Evolutionary conservation across 1,284 basidiomycete genomes (phyloP), one percentile per base, ranked within the genome.

Genomic region (Laetiporus sulphureus): DNA sequence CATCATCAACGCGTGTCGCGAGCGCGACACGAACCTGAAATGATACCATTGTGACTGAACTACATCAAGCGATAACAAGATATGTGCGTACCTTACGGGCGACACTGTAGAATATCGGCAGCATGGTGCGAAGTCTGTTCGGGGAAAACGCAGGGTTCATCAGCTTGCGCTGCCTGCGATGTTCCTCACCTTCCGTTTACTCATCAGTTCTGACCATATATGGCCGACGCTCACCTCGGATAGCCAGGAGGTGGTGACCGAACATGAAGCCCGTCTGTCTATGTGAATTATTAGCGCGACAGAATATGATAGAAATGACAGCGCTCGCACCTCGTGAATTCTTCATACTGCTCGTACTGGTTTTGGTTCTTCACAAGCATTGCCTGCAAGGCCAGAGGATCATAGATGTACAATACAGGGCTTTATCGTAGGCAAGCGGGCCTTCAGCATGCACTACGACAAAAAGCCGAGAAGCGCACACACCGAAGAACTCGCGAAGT

Each of bases 141-240:
- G 41, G 40, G 2, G 51, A 52, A 38, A 60, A 60, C 4, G 51
- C 54, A 2, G 56, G 58, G 34, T 54, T 60, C 5, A 60, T 41
- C 16, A 57, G 36, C 40, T 58, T 60, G 18, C 57, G 50, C 35
- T 60, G 58, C 25, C 44, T 52, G 6, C 46, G 40, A 27, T 56
- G 56, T 4, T 44, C 40, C n/a, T 54, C 46, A 13, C 58, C 60
- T 56, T n/a, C n/a, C n/a, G n/a, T n/a, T n/a, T n/a, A n/a, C n/a
- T n/a, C n/a, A n/a, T n/a, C n/a, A n/a, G n/a, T n/a, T n/a, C n/a
- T n/a, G n/a, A n/a, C n/a, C n/a, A n/a, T n/a, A n/a, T n/a, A n/a
- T n/a, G n/a, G n/a, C n/a, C n/a, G n/a, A n/a, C n/a, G n/a, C n/a
- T n/a, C n/a, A n/a, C n/a, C n/a, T n/a, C n/a, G n/a, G n/a, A n/a